Evolutionary conservation across 805 yeast genomes (phyloP).

Genomic region (Cyberlindnera suaveolens): DNA sequence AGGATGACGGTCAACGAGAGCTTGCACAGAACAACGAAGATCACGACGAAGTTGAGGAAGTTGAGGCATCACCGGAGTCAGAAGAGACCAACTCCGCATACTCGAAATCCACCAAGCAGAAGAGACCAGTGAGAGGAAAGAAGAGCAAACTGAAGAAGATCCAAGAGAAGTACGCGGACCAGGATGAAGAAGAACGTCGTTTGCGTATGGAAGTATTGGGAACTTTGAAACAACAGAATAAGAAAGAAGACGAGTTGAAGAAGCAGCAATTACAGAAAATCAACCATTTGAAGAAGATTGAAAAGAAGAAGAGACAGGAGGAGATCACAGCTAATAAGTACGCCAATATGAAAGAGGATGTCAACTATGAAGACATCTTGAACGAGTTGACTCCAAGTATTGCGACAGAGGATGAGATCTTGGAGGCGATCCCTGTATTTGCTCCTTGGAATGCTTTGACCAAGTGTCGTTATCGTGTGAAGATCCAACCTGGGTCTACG

Average conservation of each 20-base stretch:
- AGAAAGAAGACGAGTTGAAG: constrained; percentile 30
- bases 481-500: constrained; percentile 67
- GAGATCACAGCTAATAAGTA: constrained; percentile 30
- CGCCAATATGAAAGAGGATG: constrained; percentile 32
- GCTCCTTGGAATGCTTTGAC: constrained; percentile 86
- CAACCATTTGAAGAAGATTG: constrained; percentile 28
- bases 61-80: constrained; percentile 2
- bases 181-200: constrained; percentile 82
- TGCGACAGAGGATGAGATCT: constrained; percentile 40
- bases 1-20: constrained; percentile 13
- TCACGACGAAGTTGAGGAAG: constrained; percentile 9
- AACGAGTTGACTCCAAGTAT: constrained; percentile 28
- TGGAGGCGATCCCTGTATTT: constrained; percentile 74
- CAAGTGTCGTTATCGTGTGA: constrained; percentile 74
- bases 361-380: constrained; percentile 37
- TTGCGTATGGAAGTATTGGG: constrained; percentile 79
- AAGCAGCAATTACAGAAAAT: constrained; percentile 30
- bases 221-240: constrained; percentile 55
- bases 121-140: constrained; percentile 66
- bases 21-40: not conserved
- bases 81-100: constrained; percentile 3
- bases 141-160: constrained; percentile 80
- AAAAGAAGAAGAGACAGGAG: constrained; percentile 32
- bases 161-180: constrained; percentile 77
- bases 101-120: constrained; percentile 6